Percentiles rank a stretch among this genome's conserved stretches.
Evolutionary conservation across 805 yeast species (phyloP).

Genomic region (Blastobotrys terrestris): DNA sequence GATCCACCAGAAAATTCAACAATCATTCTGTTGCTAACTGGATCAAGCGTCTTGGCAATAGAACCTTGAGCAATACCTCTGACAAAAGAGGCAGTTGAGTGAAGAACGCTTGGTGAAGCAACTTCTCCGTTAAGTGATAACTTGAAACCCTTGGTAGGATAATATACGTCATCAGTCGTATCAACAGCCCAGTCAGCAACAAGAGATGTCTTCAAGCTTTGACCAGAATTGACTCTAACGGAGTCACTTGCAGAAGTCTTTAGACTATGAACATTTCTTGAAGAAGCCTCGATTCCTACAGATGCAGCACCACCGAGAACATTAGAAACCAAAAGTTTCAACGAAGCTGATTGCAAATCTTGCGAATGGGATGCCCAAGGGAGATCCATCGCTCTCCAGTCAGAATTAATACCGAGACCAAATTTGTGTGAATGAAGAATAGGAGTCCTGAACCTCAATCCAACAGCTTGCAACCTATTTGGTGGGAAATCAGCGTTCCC

Average conservation of each 20-base stretch:
- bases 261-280: conserved; percentile 49
- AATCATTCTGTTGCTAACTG: conserved; percentile 17
- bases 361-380: conserved; percentile 51
- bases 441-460: background rate
- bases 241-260: conserved; percentile 48
- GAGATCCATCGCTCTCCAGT: conserved; percentile 36
- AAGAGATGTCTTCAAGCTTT: conserved; percentile 42
- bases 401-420: background rate
- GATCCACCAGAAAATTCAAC: conserved; percentile 12
- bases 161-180: background rate
- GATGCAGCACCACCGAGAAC: conserved; percentile 1
- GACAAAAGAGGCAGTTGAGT: conserved; percentile 16
- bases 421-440: background rate
- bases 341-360: conserved; percentile 36
- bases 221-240: conserved; percentile 56
- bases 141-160: background rate
- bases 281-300: conserved; percentile 51
- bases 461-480: background rate
- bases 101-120: background rate
- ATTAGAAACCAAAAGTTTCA: conserved; percentile 25
- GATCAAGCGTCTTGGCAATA: conserved; percentile 17
- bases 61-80: conserved; percentile 19
- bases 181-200: conserved; percentile 1
- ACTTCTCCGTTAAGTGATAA: background rate
- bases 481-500: background rate